Evolutionary conservation across 805 yeast species (phyloP).

Genomic region (Wickerhamomyces xylosicus): DNA sequence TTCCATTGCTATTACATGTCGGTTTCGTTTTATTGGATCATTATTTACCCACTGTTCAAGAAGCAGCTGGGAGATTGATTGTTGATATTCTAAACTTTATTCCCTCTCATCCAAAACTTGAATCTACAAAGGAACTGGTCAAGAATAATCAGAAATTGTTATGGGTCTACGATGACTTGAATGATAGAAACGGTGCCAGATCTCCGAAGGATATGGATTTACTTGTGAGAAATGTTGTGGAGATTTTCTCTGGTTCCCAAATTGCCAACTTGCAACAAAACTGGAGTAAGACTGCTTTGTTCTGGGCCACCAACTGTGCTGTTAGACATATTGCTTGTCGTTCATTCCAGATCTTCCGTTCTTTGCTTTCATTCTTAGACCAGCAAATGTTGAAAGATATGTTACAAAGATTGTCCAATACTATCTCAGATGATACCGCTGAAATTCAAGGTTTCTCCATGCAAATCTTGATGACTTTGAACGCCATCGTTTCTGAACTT

Average conservation of each 20-base stretch:
- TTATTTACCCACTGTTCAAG: constrained; percentile 73
- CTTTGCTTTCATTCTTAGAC: constrained; percentile 71
- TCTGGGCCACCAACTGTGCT: constrained; percentile 97
- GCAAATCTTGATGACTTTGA: constrained; percentile 93
- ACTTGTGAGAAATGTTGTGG: constrained; percentile 52
- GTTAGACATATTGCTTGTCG: constrained; percentile 96
- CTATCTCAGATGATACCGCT: constrained; percentile 77
- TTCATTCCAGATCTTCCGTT: constrained; percentile 87
- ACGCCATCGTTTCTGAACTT: constrained; percentile 82
- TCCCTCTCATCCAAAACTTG: constrained; percentile 40
- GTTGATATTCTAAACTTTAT: constrained; percentile 58
- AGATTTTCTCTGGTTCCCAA: constrained; percentile 37
- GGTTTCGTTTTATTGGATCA: constrained; percentile 80
- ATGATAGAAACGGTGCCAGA: constrained; percentile 67
- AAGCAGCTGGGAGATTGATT: constrained; percentile 70
- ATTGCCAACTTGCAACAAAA: constrained; percentile 50
- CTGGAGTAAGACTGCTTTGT: constrained; percentile 77
- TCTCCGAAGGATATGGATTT: constrained; percentile 82
- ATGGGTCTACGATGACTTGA: constrained; percentile 86
- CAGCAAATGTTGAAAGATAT: constrained; percentile 85
- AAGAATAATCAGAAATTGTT: constrained; percentile 37
- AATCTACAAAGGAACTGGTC: constrained; percentile 45
- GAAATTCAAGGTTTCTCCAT: constrained; percentile 95
- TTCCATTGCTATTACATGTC: constrained; percentile 72
- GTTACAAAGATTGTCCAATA: constrained; percentile 86